phyloP scores from a whole-genome alignment of 2,329 filamentous ascomycete genomes.

The Coniochaeta ligniaria region DNA sequence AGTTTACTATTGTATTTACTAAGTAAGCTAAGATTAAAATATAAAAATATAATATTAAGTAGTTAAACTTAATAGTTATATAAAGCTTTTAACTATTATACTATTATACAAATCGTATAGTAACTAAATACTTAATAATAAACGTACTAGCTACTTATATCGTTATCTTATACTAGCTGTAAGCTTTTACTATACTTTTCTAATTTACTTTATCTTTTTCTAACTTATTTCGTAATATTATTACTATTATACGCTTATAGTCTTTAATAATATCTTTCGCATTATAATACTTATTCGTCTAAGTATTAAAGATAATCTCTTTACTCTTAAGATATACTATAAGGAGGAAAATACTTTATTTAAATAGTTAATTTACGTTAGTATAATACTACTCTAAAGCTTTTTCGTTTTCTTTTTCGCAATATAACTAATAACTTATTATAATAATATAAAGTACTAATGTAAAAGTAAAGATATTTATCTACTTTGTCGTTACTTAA shows the following conservation, averaged over 20 bases:
- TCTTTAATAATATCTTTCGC: not conserved
- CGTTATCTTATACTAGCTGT: not conserved
- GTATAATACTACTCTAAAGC: not conserved
- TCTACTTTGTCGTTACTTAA: slow-evolving; percentile 9
- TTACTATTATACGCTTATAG: not conserved
- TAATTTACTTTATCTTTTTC: not conserved
- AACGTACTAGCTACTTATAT: not conserved
- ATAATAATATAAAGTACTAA: slow-evolving; percentile 16
- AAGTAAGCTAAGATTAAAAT: not conserved
- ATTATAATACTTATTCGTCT: not conserved
- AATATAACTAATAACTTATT: slow-evolving; percentile 11
- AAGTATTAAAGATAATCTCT: not conserved
- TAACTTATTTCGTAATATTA: not conserved
- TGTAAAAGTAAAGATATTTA: slow-evolving; percentile 15
- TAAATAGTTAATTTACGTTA: not conserved
- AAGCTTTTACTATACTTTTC: not conserved
- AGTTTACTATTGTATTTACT: not conserved
- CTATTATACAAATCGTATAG: not conserved
- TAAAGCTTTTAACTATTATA: not conserved
- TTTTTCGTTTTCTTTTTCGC: not conserved
- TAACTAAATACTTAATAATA: not conserved
- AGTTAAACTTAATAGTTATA: not conserved
- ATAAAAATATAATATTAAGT: not conserved
- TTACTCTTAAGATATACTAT: not conserved
- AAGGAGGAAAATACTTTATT: not conserved